These are phyloP conservation scores for Cicer yamashitae DNA, from an alignment of 306 rosid genomes.

Conservation along the genomic window DNA sequence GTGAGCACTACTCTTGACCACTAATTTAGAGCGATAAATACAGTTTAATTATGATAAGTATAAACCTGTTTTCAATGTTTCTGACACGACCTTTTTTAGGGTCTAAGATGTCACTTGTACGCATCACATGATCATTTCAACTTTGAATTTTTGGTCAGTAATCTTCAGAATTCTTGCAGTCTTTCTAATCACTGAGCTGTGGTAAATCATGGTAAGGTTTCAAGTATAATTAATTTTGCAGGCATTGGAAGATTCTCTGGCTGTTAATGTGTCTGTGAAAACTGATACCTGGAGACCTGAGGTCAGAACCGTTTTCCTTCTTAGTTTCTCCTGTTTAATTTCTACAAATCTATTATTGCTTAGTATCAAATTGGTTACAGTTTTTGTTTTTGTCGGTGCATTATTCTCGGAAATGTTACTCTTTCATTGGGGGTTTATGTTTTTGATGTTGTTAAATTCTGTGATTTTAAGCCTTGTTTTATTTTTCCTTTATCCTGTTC, in stretches of 20 bases:
- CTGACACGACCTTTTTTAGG: slow-evolving; percentile 55
- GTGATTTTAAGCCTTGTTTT: slow-evolving; percentile 30
- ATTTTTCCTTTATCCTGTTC: slow-evolving; percentile 23
- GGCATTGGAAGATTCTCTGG: slow-evolving; percentile 73
- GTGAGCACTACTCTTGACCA: slow-evolving; percentile 49
- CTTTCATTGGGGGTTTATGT: not conserved
- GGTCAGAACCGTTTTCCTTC: slow-evolving; percentile 59
- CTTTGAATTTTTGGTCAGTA: slow-evolving; percentile 88
- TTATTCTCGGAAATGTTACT: slow-evolving; percentile 21
- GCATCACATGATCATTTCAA: slow-evolving; percentile 77
- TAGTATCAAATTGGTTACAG: slow-evolving; percentile 17
- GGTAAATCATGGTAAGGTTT: slow-evolving; percentile 33
- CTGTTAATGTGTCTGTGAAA: slow-evolving; percentile 72
- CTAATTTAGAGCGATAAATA: not conserved
- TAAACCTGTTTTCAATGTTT: slow-evolving; percentile 39
- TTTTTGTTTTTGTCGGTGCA: not conserved
- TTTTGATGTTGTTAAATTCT: slow-evolving; percentile 16
- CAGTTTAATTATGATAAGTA: slow-evolving; percentile 28
- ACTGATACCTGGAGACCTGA: slow-evolving; percentile 51
- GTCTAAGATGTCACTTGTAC: slow-evolving; percentile 71
- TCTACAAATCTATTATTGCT: slow-evolving; percentile 10
- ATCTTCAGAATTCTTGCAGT: slow-evolving; percentile 41
- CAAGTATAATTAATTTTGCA: slow-evolving; percentile 54
- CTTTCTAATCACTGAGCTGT: slow-evolving; percentile 35
- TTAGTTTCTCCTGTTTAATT: slow-evolving; percentile 6